Base-by-base conservation (phyloP, 768 basidiomycete species). In the Termitomyces sp. region DNA sequence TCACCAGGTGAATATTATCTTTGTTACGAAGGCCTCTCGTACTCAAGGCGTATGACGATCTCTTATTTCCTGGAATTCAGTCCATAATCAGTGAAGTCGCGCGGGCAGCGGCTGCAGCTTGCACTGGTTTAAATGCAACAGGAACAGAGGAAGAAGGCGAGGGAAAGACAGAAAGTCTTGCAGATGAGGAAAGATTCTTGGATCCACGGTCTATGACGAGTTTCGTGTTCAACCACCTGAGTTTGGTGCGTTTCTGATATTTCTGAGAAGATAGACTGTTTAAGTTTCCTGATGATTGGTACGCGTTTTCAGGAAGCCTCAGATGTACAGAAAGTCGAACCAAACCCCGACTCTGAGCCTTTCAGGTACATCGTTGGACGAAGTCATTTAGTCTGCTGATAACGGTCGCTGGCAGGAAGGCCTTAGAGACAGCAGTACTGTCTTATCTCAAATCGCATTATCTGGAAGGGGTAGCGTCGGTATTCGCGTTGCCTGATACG, bases 141-240 rank as follows among this genome's bases (percentile, higher is more conserved):
- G 22, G 37, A 8, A 51, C 48, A 0, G 55, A 46, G 28, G 55
- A 50, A 44, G 53, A 46, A 4, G 48, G 15, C 3, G 55, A 54
- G 22, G 58, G 12, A 31, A 37, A 47, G 28, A 15, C 28, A 16
- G 52, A 58, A 9, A 70, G 74, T 36, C 79, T 71, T 7, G 78
- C 73, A 29, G 77, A 77, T 3, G 75, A 80, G 58, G 86, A 88
- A 59, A 78, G 94, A 57, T 96, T 92, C 70, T 71, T 93, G 61
- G 94, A 97, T 70, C 92, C 92, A 3, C 76, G 89, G 63, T 87
- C 87, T 24, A 86, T 86, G 68, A 84, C 77, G 48, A 88, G 81
- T 44, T 98, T 94, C 71, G 72, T 72, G 12, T 93, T 97, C 66
- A 90, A 98, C 71, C 94, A 97, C 70, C 69, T 96, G 56, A 83